Evolutionary conservation across 345 rosid species (phyloP), one percentile per base, ranked within the genome.

Genomic region (Kernera saxatilis): DNA sequence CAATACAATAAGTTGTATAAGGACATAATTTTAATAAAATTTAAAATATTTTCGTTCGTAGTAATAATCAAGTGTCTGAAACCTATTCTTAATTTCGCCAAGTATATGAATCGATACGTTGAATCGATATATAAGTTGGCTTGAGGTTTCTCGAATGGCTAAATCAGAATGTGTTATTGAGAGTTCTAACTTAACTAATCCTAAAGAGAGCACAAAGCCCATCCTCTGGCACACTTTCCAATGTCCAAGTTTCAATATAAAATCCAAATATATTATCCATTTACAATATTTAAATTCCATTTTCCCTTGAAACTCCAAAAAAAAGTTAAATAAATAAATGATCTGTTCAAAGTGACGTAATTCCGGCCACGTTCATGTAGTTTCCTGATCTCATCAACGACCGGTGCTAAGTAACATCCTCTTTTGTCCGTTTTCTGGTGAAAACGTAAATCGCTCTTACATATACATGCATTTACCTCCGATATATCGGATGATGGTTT

Each of bases 191-290:
- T n/a, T n/a, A n/a, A n/a, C n/a, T n/a, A 48, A 46, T 13, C 21
- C n/a, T 21, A 5, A 41, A 30, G 26, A n/a, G 3, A 15, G 12
- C 44, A 17, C 70, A 13, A 61, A 52, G 58, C 79, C 74, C 70
- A 69, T 75, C 70, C 37, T 22, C 10, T 45, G 79, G 79, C 79
- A 75, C 79, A 76, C 79, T 39, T 76, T 22, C 60, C 79, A 36
- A 76, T 5, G 71, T n/a, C 14, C 39, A 54, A 54, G 5, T 54
- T 39, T 8, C 50, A 23, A 68, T 60, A 43, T 9, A 44, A 60
- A 49, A 51, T 25, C 40, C 25, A 23, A 46, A 55, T 70, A 4
- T 45, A 12, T 44, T 45, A 68, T 60, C 48, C 17, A 9, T 57
- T 32, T 65, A 32, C 43, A 72, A 17, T 55, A 43, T 44, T 54